These are phyloP conservation scores for Cladophialophora carrionii DNA, from an alignment of 2,329 filamentous ascomycete species.

Conservation along the genomic window DNA sequence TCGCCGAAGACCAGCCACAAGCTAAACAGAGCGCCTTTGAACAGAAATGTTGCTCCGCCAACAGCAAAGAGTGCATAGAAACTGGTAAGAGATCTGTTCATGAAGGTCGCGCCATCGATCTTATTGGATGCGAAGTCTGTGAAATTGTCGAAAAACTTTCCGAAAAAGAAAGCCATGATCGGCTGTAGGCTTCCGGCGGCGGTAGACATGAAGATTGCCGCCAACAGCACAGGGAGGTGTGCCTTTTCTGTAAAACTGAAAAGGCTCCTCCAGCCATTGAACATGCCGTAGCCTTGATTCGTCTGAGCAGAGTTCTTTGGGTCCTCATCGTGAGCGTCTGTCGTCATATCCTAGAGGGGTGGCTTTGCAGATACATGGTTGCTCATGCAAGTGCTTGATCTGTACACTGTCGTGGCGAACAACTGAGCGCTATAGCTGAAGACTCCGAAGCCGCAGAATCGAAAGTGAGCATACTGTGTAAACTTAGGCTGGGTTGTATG, in stretches of 20 bases:
- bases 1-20: conserved; percentile 81
- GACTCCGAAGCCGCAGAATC: conserved; percentile 1
- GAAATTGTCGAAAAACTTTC: conserved; percentile 73
- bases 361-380: background rate
- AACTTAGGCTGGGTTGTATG: conserved; percentile 2
- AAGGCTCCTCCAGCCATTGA: conserved; percentile 57
- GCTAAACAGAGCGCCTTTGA: conserved; percentile 68
- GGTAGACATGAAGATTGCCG: conserved; percentile 61
- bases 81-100: conserved; percentile 61
- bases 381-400: background rate
- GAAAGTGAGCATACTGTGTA: conserved; percentile 5
- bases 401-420: conserved; percentile 5
- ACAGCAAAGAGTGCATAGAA: conserved; percentile 66
- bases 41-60: conserved; percentile 67
- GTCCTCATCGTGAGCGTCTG: conserved; percentile 7
- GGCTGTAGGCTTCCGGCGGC: conserved; percentile 67
- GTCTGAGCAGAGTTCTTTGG: conserved; percentile 6
- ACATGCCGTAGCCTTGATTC: background rate
- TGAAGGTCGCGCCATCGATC: conserved; percentile 56
- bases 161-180: conserved; percentile 69
- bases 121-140: conserved; percentile 64
- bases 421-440: conserved; percentile 7
- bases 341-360: conserved; percentile 16
- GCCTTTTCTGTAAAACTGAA: conserved; percentile 72
- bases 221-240: conserved; percentile 60